Evolutionary conservation across 2,329 filamentous ascomycete species (phyloP).

Genomic region (Alternaria metachromatica): DNA sequence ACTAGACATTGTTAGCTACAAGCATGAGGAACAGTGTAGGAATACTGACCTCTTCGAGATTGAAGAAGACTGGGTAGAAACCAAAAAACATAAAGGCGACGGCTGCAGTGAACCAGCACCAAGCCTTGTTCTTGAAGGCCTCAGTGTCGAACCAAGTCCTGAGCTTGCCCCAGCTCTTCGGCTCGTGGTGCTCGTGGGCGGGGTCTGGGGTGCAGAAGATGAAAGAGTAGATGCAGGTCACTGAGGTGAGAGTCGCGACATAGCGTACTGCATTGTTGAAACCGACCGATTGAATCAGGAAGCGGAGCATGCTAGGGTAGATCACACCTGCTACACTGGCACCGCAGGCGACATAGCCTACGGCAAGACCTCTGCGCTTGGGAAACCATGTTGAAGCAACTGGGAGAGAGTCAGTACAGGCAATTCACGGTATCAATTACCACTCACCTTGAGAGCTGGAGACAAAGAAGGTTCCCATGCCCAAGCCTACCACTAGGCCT

Average conservation of each 20-base stretch:
- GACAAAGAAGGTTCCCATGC: constrained; percentile 62
- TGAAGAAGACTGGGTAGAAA: constrained; percentile 62
- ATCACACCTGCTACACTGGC: constrained; percentile 56
- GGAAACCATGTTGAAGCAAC: constrained; percentile 60
- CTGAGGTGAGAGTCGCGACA: constrained; percentile 51
- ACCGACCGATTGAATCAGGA: constrained; percentile 51
- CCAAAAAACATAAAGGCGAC: constrained; percentile 59
- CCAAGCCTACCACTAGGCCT: constrained; percentile 55
- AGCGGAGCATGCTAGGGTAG: constrained; percentile 57
- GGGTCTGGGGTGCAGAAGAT: constrained; percentile 55
- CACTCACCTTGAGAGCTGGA: constrained; percentile 57
- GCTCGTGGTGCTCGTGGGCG: constrained; percentile 46
- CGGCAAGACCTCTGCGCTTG: constrained; percentile 55
- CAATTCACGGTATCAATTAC: too few species aligned
- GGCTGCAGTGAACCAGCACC: constrained; percentile 53
- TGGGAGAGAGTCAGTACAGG: constrained; percentile 25
- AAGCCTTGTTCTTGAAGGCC: constrained; percentile 54
- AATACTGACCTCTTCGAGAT: constrained; percentile 55
- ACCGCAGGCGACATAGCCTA: constrained; percentile 59
- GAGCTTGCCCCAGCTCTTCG: constrained; percentile 48
- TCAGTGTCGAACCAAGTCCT: constrained; percentile 54
- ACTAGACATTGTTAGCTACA: constrained; percentile 39
- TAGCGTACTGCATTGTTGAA: constrained; percentile 55
- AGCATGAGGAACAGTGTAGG: background rate
- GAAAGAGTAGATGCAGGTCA: constrained; percentile 52